Evolutionary conservation across 148 eudicot species (phyloP), one percentile per base, ranked within the genome.

Genomic region (Simmondsia chinensis): DNA sequence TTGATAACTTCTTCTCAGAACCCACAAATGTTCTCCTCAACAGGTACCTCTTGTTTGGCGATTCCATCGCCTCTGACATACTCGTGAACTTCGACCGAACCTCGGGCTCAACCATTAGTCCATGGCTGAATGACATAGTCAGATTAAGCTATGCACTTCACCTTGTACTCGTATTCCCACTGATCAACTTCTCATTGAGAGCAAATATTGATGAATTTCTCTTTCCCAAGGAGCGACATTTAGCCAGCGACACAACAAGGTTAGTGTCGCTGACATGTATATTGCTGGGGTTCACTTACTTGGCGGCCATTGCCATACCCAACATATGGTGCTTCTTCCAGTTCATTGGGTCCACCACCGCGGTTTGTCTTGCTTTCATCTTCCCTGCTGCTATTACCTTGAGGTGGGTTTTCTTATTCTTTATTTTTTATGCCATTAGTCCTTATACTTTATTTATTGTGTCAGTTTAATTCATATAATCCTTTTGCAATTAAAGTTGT

Each of bases 21-120:
- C n/a, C n/a, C n/a, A n/a, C n/a, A n/a, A n/a, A n/a, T n/a, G n/a
- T n/a, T n/a, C n/a, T n/a, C n/a, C n/a, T n/a, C n/a, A n/a, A n/a
- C n/a, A n/a, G n/a, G n/a, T 89, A 85, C 68, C 91, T 89, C 33
- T 56, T 89, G 14, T 89, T 89, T n/a, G 97, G 97, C 3, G 95
- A 89, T 11, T 64, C 85, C 13, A 73, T 71, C 22, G 84, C 80
- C 71, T 54, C 86, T 1, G 97, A 89, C 69, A 81, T 89, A 52
- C 87, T 89, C 1, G 82, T 89, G 23, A 85, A 85, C 52, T 89
- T 89, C n/a, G 97, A 89, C 54, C 64, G 55, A 36, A 60, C 60
- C 15, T 65, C 87, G 9, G 79, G 64, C 40, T 68, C 82, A 3
- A 21, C 52, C 9, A 18, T 69, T 0, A 68, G 68, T 13, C 66